These are phyloP conservation scores for Perilla frutescens DNA, from an alignment of 257 asterid species.

Conservation along the genomic window DNA sequence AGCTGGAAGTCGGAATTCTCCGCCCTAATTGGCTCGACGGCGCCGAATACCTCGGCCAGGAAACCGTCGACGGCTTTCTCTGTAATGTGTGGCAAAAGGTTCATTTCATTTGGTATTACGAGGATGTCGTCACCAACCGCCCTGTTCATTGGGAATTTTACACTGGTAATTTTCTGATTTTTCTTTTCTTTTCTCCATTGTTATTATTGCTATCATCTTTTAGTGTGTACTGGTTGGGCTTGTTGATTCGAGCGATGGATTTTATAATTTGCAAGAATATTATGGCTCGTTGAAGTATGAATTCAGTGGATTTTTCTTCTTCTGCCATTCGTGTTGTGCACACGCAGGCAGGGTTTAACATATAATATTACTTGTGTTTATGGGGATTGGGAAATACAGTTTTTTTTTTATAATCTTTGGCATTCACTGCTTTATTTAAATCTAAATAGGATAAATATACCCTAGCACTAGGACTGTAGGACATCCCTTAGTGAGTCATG, in stretches of 20 bases:
- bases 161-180: constrained; percentile 47
- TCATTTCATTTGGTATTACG: constrained; percentile 74
- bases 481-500: too few relatives aligned
- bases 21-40: constrained; percentile 88
- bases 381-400: background rate
- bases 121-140: constrained; percentile 68
- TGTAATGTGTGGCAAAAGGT: constrained; percentile 81
- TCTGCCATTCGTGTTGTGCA: background rate
- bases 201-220: background rate
- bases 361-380: background rate
- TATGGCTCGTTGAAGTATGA: background rate
- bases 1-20: constrained; percentile 69
- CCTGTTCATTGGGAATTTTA: constrained; percentile 84
- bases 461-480: too few relatives aligned
- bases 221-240: too few relatives aligned
- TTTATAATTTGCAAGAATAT: background rate
- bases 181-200: background rate
- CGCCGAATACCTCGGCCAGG: constrained; percentile 71
- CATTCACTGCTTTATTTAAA: constrained; percentile 1
- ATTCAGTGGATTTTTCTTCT: background rate
- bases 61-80: constrained; percentile 61
- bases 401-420: background rate
- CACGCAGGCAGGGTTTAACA: background rate
- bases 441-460: background rate
- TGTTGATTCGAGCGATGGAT: background rate